Evolutionary conservation across 345 rosid genomes (phyloP).

Genomic region (Salix caprea): DNA sequence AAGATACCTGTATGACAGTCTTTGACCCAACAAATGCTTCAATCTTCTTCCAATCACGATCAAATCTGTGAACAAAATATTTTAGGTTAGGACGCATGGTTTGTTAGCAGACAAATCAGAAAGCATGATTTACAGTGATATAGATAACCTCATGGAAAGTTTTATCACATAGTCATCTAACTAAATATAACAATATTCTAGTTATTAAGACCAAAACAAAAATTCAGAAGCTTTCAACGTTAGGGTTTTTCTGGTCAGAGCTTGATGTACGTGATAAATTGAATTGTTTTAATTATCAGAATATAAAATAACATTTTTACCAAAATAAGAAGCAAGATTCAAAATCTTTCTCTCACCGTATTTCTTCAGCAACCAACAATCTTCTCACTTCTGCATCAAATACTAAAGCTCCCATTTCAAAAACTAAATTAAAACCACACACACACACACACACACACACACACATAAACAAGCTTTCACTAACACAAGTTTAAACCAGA

Average conservation of each 20-base stretch:
- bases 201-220: neutral
- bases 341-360: neutral
- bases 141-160: neutral
- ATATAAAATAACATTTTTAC: neutral
- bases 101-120: neutral
- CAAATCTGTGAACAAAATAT: slow-evolving; percentile 48
- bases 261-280: neutral
- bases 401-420: neutral
- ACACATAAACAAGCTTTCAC: neutral
- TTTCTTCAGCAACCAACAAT: slow-evolving; percentile 1
- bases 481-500: neutral
- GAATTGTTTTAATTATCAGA: neutral
- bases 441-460: neutral
- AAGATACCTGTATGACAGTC: slow-evolving; percentile 80
- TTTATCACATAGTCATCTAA: neutral
- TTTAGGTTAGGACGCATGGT: neutral
- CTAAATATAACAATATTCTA: neutral
- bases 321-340: neutral
- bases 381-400: slow-evolving; percentile 3
- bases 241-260: neutral
- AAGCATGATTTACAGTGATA: neutral
- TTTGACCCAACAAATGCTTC: slow-evolving; percentile 93
- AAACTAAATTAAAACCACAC: neutral
- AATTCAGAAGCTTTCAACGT: neutral
- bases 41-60: slow-evolving; percentile 99